These are phyloP conservation scores for Epichloe sylvatica DNA, from an alignment of 2,329 filamentous ascomycete species.

Conservation along the genomic window DNA sequence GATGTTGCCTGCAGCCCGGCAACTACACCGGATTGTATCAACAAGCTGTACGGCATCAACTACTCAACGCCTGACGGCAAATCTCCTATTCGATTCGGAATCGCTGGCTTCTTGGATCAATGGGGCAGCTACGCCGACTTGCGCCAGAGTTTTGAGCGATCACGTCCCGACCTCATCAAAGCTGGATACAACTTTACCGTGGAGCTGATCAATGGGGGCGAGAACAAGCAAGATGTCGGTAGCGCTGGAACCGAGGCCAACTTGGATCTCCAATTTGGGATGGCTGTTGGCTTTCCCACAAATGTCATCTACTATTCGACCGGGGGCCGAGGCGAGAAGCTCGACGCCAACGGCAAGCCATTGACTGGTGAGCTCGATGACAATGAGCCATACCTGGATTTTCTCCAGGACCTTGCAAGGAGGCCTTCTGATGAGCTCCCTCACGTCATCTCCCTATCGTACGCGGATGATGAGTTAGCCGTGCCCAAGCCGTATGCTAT, in stretches of 20 bases:
- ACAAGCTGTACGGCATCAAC: constrained; percentile 31
- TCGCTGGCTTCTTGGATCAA: constrained; percentile 37
- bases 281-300: constrained; percentile 31
- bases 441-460: constrained; percentile 43
- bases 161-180: constrained; percentile 22
- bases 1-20: constrained; percentile 2
- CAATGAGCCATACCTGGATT: constrained; percentile 45
- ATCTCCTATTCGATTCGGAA: constrained; percentile 27
- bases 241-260: constrained; percentile 30
- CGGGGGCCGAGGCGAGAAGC: constrained; percentile 28
- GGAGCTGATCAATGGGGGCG: constrained; percentile 27
- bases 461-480: constrained; percentile 43
- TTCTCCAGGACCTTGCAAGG: constrained; percentile 35
- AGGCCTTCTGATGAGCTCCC: constrained; percentile 32
- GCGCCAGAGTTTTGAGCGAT: constrained; percentile 22
- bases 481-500: constrained; percentile 38
- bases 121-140: constrained; percentile 31
- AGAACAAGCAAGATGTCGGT: constrained; percentile 26
- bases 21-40: constrained; percentile 28
- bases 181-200: constrained; percentile 26
- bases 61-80: constrained; percentile 16
- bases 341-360: constrained; percentile 24
- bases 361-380: constrained; percentile 17
- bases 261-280: constrained; percentile 35
- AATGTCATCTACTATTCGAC: constrained; percentile 31